Base-by-base conservation (phyloP, 2,329 filamentous ascomycete species). In the Talaromyces islandicus region DNA sequence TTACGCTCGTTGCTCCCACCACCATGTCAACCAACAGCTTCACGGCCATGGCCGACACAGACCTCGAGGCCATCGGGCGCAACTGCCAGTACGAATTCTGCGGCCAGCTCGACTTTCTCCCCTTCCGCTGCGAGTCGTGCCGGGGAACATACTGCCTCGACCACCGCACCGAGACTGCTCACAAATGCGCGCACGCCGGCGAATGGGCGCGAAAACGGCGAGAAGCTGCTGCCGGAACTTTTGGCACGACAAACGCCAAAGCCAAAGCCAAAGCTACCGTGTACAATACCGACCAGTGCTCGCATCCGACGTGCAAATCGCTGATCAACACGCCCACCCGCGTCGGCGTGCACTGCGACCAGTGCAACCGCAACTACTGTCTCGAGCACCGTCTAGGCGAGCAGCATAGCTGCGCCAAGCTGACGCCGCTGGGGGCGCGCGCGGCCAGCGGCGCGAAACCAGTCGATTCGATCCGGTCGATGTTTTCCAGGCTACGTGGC, bases 81-180 rank as follows among this genome's bases (percentile, higher is more conserved):
- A 92, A 97, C 80, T 99, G 94, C 83, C 87, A 97, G 75, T 88
- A 90, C 77, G 81, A 88, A 65, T 95, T 91, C 81, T 99, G 94
- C 81, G 89, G 92, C 73, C 90, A 94, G 72, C 89, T 97, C 62
- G 94, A 97, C 77, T 97, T 99, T 75, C 85, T 99, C 4, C 94
- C 94, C 4, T 97, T 97, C 76, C 84, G 87, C 71, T 99, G 94
- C 79, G 90, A 95, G 73, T 94, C 90, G 67, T 99, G 94, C 78
- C 84, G 78, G 69, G 81, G 81, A 61, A 93, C 89, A 17, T 99
- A 87, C 79, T 99, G 95, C 74, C 88, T 96, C 66, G 93, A 97
- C 72, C 94, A 99, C 81, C 90, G 93, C 59, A 88, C 86, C 69
- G 93, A 97, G 78, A 84, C 85, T 21, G 79, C 90, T 0, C 95